A percentile compares a stretch with the other conserved stretches of the same genome.
phyloP scores from a whole-genome alignment of 164 flowering plant genomes.

The Chimonanthus salicifolius region DNA sequence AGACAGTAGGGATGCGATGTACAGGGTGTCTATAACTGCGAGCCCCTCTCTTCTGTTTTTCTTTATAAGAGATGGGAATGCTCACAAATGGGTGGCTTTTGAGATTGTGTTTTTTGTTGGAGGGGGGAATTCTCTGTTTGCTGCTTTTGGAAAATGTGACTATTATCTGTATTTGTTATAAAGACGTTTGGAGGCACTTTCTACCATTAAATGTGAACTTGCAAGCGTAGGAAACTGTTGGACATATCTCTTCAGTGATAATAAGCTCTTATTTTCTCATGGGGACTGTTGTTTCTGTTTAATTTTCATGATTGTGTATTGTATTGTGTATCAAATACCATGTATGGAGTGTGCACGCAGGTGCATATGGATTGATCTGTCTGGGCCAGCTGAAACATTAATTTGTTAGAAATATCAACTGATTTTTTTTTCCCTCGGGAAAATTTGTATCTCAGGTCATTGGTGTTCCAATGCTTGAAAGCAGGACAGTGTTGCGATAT shows the following conservation, averaged over 20 bases:
- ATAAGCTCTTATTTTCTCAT: background rate
- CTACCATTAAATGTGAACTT: background rate
- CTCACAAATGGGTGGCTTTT: background rate
- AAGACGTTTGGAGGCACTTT: background rate
- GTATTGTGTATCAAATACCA: background rate
- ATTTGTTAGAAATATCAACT: too few species aligned
- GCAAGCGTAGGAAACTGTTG: background rate
- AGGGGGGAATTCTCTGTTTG: background rate
- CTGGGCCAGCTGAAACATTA: background rate
- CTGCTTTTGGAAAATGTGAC: background rate
- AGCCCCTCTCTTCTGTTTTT: slow-evolving; percentile 3
- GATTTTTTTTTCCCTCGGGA: too few species aligned
- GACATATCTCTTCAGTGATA: background rate
- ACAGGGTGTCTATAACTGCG: slow-evolving; percentile 16
- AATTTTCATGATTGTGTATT: background rate
- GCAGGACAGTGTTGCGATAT: background rate
- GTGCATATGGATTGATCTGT: background rate
- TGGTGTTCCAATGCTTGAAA: too few species aligned
- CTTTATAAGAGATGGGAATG: slow-evolving; percentile 1
- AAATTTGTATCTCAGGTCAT: too few species aligned
- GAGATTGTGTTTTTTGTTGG: background rate
- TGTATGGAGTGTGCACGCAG: background rate
- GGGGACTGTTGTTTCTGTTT: background rate
- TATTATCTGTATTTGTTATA: too few species aligned
- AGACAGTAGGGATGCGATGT: slow-evolving; percentile 24